These are phyloP conservation scores for Hypsizygus ulmarius DNA, from an alignment of 1,284 basidiomycete genomes.

Conservation along the genomic window DNA sequence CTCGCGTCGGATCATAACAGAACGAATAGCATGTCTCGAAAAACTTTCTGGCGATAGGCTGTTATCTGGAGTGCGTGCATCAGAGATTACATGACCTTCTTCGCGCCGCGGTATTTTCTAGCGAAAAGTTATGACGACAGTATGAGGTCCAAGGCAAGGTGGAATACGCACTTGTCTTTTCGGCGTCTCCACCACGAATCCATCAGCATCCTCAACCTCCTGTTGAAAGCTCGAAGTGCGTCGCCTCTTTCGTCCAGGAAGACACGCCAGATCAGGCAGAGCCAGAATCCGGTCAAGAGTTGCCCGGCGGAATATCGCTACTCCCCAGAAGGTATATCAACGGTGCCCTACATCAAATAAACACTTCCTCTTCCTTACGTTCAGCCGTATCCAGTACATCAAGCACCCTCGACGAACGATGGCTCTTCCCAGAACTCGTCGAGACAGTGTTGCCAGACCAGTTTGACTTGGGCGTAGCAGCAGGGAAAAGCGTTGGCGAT, in stretches of 20 bases:
- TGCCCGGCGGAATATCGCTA: conserved; percentile 39
- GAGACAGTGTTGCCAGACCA: neutral
- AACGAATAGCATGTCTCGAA: too few relatives aligned
- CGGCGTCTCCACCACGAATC: neutral
- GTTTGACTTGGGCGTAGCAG: conserved; percentile 23
- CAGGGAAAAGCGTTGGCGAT: conserved; percentile 24
- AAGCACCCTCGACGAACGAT: conserved; percentile 32
- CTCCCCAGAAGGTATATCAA: conserved; percentile 1
- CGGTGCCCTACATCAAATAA: conserved; percentile 7
- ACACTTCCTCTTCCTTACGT: conserved; percentile 26
- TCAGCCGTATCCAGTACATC: conserved; percentile 37
- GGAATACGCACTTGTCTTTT: conserved; percentile 1
- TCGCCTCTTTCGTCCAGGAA: conserved; percentile 22
- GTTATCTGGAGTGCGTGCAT: too few relatives aligned
- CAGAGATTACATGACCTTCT: too few relatives aligned
- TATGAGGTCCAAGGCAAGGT: neutral
- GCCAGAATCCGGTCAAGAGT: conserved; percentile 41
- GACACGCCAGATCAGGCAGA: conserved; percentile 45
- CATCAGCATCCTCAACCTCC: neutral
- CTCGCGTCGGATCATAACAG: too few relatives aligned
- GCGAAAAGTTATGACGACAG: neutral
- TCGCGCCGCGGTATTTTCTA: neutral
- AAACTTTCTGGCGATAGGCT: too few relatives aligned
- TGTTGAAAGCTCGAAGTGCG: neutral
- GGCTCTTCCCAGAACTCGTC: conserved; percentile 10